Evolutionary conservation across 345 rosid genomes (phyloP).

Genomic region (Salix viminalis): DNA sequence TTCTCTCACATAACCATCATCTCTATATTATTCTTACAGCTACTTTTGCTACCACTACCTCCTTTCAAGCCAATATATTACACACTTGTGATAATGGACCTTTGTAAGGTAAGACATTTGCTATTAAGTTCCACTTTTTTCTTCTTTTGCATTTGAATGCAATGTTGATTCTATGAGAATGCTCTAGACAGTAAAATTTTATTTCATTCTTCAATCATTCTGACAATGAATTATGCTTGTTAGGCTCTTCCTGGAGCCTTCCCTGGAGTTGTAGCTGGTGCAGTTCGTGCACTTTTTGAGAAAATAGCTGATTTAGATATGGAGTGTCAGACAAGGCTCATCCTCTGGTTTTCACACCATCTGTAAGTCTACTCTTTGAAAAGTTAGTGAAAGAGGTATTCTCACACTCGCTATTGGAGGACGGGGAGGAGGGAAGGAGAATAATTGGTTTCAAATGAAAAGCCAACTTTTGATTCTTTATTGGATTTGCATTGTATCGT

Average conservation of each 20-base stretch:
- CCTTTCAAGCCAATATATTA: constrained; percentile 94
- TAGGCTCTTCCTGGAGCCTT: constrained; percentile 99
- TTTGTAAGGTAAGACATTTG: constrained; percentile 79
- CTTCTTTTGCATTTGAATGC: background rate
- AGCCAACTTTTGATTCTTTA: too few species aligned
- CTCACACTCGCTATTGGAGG: too few species aligned
- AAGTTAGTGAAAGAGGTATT: background rate
- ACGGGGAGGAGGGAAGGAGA: too few species aligned
- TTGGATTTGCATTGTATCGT: too few species aligned
- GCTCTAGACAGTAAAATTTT: background rate
- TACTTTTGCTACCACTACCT: constrained; percentile 84
- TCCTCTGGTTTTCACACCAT: constrained; percentile 99
- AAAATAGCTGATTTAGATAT: constrained; percentile 86
- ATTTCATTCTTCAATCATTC: constrained; percentile 2
- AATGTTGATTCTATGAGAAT: background rate
- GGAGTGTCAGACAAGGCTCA: constrained; percentile 88
- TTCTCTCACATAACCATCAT: background rate
- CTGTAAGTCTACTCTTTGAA: constrained; percentile 51
- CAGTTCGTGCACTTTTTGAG: constrained; percentile 95
- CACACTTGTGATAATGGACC: constrained; percentile 92
- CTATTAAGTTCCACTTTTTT: constrained; percentile 3
- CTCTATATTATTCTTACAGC: constrained; percentile 47
- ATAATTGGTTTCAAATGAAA: too few species aligned
- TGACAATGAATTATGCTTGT: constrained; percentile 26
- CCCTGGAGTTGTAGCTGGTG: constrained; percentile 99